Conservation (phyloP, 352 stramenopile genomes). For the Phytopythium aichiense region DNA sequence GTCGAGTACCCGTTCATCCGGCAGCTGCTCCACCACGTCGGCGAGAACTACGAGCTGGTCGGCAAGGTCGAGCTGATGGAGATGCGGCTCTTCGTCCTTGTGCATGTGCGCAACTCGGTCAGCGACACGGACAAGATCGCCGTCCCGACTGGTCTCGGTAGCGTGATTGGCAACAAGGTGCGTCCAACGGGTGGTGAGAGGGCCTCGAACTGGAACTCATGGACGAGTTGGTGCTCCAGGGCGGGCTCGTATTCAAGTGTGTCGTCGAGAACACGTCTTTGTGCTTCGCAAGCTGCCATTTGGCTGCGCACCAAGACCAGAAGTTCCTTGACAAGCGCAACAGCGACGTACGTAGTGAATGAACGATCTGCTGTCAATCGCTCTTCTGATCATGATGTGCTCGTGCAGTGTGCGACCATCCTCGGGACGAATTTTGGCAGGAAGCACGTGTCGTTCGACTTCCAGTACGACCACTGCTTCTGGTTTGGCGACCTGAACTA, state of each 20-base stretch:
- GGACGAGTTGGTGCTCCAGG: conserved; percentile 24
- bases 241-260: conserved; percentile 73
- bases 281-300: conserved; percentile 84
- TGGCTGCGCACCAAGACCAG: conserved; percentile 80
- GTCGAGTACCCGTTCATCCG: conserved; percentile 69
- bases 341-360: conserved; percentile 46
- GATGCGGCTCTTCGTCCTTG: conserved; percentile 75
- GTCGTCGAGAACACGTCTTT: conserved; percentile 75
- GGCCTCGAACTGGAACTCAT: background rate
- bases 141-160: conserved; percentile 68
- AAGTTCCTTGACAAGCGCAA: conserved; percentile 87
- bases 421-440: conserved; percentile 55
- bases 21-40: conserved; percentile 59
- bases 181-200: background rate
- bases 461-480: conserved; percentile 85
- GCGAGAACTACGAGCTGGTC: conserved; percentile 48
- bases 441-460: conserved; percentile 68
- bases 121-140: conserved; percentile 67
- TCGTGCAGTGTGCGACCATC: conserved; percentile 64
- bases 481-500: conserved; percentile 89
- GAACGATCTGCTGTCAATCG: background rate
- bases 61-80: conserved; percentile 80
- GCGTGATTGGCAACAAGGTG: conserved; percentile 83
- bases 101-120: conserved; percentile 54
- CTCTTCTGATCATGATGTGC: background rate